These are phyloP conservation scores for Malassezia equina DNA, from an alignment of 1,284 basidiomycete genomes.

Conservation along the genomic window DNA sequence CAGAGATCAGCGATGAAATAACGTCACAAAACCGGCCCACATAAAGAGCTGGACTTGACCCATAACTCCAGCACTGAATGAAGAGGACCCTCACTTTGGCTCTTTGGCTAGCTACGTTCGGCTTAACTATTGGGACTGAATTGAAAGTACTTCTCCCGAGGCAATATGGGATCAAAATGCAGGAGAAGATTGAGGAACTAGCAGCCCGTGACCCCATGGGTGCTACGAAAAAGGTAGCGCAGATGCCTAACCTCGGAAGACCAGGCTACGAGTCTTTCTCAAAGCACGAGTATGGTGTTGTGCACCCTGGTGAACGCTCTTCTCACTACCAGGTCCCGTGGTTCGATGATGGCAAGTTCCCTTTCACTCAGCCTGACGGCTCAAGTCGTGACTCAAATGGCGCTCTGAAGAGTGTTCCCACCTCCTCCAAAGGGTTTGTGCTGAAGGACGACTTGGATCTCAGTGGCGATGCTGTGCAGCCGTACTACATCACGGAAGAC, in stretches of 20 bases:
- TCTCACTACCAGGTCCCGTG: slow-evolving; percentile 1
- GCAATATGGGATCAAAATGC: not conserved
- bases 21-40: no score
- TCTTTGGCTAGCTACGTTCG: not conserved
- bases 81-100: not conserved
- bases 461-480: slow-evolving; percentile 10
- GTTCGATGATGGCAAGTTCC: slow-evolving; percentile 5
- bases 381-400: not conserved
- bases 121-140: not conserved
- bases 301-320: not conserved
- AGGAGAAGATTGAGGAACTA: not conserved
- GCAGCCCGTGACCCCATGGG: not conserved
- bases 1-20: no score
- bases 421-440: not conserved
- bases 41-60: not conserved
- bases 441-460: not conserved
- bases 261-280: not conserved
- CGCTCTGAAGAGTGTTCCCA: not conserved
- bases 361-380: slow-evolving; percentile 1
- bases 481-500: slow-evolving; percentile 28
- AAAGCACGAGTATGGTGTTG: not conserved
- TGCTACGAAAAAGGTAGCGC: not conserved
- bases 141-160: not conserved
- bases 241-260: slow-evolving; percentile 1
- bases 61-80: not conserved